Percentiles rank a stretch among this genome's conserved stretches.
These are phyloP conservation scores for Leucosporidium yakuticum DNA, from an alignment of 768 basidiomycete genomes.

Conservation along the genomic window DNA sequence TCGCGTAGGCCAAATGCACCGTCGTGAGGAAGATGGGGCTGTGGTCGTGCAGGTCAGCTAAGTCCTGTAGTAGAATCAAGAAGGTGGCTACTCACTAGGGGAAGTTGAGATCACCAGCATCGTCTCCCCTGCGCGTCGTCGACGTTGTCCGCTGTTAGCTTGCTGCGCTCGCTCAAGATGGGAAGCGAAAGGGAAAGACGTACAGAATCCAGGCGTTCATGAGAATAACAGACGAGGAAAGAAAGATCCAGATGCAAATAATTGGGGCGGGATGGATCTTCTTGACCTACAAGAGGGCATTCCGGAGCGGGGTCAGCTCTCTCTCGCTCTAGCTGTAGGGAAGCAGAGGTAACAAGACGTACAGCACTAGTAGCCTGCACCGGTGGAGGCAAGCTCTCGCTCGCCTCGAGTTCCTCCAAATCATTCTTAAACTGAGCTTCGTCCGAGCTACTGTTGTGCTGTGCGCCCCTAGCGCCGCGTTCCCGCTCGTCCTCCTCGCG, in stretches of 20 bases:
- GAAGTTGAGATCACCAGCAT: constrained; percentile 4
- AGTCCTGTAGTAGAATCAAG: background rate
- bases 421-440: background rate
- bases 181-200: background rate
- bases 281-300: background rate
- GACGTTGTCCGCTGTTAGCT: too few relatives aligned
- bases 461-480: background rate
- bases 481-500: constrained; percentile 1
- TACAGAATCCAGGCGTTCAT: constrained; percentile 15
- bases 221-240: constrained; percentile 1
- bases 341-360: background rate
- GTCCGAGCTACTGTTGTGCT: too few relatives aligned
- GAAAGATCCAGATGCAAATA: constrained; percentile 16
- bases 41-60: background rate
- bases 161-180: background rate
- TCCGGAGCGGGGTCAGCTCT: background rate
- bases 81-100: background rate
- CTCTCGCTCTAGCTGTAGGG: background rate
- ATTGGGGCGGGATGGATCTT: constrained; percentile 4
- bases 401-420: constrained; percentile 2
- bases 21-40: constrained; percentile 81
- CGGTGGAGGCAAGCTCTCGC: background rate
- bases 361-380: background rate
- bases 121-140: background rate
- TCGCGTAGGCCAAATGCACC: constrained; percentile 40